Evolutionary conservation across 176 grass and related monocot species (phyloP).

Genomic region (Carex pumila): DNA sequence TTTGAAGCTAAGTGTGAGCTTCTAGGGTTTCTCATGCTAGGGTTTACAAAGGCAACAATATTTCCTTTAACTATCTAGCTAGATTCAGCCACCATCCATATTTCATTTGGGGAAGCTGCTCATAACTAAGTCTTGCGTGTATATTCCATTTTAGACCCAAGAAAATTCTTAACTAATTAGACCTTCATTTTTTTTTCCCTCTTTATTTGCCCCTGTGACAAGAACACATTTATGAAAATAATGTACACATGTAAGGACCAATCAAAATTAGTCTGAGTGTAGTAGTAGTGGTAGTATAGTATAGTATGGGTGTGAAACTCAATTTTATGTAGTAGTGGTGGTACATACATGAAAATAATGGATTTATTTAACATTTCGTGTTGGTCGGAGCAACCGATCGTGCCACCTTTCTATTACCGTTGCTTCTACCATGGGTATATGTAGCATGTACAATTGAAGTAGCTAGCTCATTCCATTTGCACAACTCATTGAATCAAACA

Average conservation of each 20-base stretch:
- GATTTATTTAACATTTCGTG: background rate
- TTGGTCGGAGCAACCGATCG: background rate
- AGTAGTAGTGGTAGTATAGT: background rate
- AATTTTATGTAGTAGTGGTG: background rate
- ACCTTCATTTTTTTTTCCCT: background rate
- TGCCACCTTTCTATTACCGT: background rate
- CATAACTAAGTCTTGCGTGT: background rate
- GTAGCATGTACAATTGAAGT: background rate
- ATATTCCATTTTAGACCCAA: background rate
- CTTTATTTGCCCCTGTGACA: background rate
- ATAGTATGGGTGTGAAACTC: background rate
- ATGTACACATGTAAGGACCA: background rate
- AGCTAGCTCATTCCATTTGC: background rate
- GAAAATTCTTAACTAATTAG: background rate
- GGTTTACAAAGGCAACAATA: constrained; percentile 16
- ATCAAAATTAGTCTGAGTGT: background rate
- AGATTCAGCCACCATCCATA: background rate
- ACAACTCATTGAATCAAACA: constrained; percentile 15
- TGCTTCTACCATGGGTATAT: background rate
- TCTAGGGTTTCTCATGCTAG: constrained; percentile 63
- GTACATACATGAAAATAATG: background rate
- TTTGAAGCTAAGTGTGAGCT: constrained; percentile 43
- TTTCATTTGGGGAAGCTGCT: background rate
- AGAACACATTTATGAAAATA: background rate
- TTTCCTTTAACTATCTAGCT: constrained; percentile 17